Percentiles rank a stretch among this genome's conserved stretches.
phyloP scores from a whole-genome alignment of 257 asterid genomes.

The Plantago major region DNA sequence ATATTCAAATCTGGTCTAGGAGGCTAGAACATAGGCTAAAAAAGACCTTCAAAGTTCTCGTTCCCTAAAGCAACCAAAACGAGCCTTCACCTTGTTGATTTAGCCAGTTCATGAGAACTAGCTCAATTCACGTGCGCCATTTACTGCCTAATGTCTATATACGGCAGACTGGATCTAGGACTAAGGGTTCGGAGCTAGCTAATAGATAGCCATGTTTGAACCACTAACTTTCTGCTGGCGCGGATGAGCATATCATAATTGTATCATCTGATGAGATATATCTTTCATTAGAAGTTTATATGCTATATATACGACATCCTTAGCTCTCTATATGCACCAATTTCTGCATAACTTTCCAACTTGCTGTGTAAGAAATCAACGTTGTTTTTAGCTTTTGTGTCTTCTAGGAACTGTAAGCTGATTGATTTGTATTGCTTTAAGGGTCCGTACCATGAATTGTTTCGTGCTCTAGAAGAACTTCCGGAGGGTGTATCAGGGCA shows the following conservation, averaged over 20 bases:
- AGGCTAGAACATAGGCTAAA: too few species aligned
- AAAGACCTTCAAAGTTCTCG: too few species aligned
- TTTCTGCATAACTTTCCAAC: not conserved
- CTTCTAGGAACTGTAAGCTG: slow-evolving; percentile 19
- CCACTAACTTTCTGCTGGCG: too few species aligned
- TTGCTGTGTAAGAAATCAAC: slow-evolving; percentile 8
- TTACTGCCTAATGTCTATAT: too few species aligned
- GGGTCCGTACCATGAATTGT: slow-evolving; percentile 95
- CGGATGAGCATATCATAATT: slow-evolving; percentile 60
- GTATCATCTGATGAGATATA: slow-evolving; percentile 84
- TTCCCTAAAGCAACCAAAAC: too few species aligned
- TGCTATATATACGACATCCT: not conserved
- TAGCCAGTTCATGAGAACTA: too few species aligned
- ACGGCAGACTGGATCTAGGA: too few species aligned
- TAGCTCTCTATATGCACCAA: not conserved
- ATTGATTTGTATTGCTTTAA: slow-evolving; percentile 32
- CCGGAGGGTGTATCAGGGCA: slow-evolving; percentile 53
- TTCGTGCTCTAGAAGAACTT: slow-evolving; percentile 84
- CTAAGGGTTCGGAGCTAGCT: too few species aligned
- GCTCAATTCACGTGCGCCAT: too few species aligned
- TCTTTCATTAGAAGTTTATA: slow-evolving; percentile 8
- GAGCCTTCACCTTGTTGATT: too few species aligned
- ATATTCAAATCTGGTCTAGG: too few species aligned
- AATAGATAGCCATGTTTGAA: too few species aligned
- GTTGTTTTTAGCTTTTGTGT: not conserved